Percentiles rank a stretch among this genome's conserved stretches.
Conservation (phyloP, 495 filamentous ascomycete genomes). For the Neurospora sp. region DNA sequence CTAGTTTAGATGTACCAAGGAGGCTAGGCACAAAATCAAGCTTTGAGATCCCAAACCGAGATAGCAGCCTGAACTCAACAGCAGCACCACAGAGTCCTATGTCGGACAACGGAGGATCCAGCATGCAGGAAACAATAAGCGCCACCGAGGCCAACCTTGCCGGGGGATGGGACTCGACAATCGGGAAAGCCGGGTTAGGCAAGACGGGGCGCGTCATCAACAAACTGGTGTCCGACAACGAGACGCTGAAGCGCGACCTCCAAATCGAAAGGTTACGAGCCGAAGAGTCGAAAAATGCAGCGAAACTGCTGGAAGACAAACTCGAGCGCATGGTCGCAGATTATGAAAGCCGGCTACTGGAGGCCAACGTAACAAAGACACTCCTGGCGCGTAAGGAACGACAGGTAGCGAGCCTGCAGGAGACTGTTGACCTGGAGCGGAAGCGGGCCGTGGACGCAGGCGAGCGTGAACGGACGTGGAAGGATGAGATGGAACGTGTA, state of each 20-base stretch:
- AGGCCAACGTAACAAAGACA: constrained; percentile 58
- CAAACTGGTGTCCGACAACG: constrained; percentile 78
- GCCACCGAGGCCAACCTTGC: constrained; percentile 13
- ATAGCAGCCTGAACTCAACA: constrained; percentile 18
- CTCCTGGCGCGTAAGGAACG: constrained; percentile 68
- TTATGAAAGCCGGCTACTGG: constrained; percentile 58
- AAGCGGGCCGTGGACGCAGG: constrained; percentile 45
- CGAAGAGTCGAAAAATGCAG: constrained; percentile 62
- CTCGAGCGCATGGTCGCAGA: constrained; percentile 56
- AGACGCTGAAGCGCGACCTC: constrained; percentile 70
- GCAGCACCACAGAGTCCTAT: constrained; percentile 1
- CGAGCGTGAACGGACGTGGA: constrained; percentile 52
- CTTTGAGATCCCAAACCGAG: constrained; percentile 17
- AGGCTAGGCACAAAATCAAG: constrained; percentile 6
- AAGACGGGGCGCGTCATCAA: constrained; percentile 94
- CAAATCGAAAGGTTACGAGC: constrained; percentile 59
- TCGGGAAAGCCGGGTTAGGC: constrained; percentile 70
- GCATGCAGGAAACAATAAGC: constrained; percentile 2
- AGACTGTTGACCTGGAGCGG: constrained; percentile 56
- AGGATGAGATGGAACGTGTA: constrained; percentile 51
- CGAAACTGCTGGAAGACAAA: constrained; percentile 63
- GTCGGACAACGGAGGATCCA: constrained; percentile 3
- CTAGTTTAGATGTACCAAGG: constrained; percentile 5
- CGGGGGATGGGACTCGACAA: constrained; percentile 56
- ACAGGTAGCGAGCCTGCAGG: constrained; percentile 64